These are phyloP conservation scores for Phytopythium montanum DNA, from an alignment of 352 stramenopile species.

Conservation along the genomic window DNA sequence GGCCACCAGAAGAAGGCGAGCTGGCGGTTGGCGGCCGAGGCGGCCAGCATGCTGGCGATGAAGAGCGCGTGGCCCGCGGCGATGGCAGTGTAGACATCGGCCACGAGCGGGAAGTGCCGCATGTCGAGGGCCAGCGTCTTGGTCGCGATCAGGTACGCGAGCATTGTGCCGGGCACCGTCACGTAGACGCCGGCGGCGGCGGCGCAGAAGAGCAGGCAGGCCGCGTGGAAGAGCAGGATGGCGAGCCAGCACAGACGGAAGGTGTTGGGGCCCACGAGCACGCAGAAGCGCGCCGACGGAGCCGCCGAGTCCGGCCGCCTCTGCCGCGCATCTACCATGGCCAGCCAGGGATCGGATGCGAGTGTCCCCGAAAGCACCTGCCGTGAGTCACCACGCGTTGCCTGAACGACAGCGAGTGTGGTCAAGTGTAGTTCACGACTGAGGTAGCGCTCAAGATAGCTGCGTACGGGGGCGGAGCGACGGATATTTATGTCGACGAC, in stretches of 20 bases:
- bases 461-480: neutral
- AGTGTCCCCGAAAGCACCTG: no score
- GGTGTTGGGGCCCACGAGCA: neutral
- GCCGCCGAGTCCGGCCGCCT: neutral
- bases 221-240: conserved; percentile 15
- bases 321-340: neutral
- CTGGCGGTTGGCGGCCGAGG: neutral
- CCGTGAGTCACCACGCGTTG: no score
- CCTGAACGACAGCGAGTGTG: neutral
- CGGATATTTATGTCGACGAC: neutral
- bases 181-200: conserved; percentile 17
- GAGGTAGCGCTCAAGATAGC: neutral
- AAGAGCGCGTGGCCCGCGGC: conserved; percentile 18
- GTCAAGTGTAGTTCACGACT: neutral
- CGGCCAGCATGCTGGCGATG: conserved; percentile 15
- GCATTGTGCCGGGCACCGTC: conserved; percentile 8
- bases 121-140: conserved; percentile 23
- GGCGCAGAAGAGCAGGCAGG: conserved; percentile 13
- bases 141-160: conserved; percentile 18
- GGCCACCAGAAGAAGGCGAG: conserved; percentile 9
- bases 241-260: conserved; percentile 17
- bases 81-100: conserved; percentile 17
- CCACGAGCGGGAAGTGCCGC: conserved; percentile 14
- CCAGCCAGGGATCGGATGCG: neutral
- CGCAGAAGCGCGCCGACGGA: neutral